Conservation (phyloP, 164 flowering plant genomes). For the Nelumbo lutea region DNA sequence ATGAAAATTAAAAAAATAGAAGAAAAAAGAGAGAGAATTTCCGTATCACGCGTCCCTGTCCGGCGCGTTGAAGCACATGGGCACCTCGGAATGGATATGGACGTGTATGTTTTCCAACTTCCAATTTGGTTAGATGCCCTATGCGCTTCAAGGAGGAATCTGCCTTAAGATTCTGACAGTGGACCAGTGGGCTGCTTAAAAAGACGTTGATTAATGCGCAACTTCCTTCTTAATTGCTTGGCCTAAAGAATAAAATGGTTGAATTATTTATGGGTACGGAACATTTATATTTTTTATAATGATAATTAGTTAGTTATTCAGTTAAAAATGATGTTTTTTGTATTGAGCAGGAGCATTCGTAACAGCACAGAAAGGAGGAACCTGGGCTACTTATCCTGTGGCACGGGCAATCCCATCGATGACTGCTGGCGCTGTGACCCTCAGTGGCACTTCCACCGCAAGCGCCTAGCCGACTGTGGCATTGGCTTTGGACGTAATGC, state of each 20-base stretch:
- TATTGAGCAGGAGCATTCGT: constrained; percentile 44
- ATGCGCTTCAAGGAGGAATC: no score
- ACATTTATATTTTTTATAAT: background rate
- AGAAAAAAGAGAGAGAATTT: background rate
- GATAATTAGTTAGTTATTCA: background rate
- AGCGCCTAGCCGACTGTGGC: constrained; percentile 91
- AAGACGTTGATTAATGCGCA: no score
- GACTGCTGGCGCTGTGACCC: constrained; percentile 88
- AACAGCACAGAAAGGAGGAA: constrained; percentile 77
- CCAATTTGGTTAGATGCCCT: no score
- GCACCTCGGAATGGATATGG: no score
- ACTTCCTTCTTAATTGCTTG: no score
- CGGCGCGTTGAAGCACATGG: background rate
- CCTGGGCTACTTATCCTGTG: constrained; percentile 69
- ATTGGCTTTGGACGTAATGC: constrained; percentile 95
- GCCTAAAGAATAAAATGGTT: no score
- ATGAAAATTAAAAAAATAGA: no score
- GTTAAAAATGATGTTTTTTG: background rate
- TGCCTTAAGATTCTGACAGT: no score
- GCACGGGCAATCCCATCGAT: constrained; percentile 85
- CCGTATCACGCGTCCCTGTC: constrained; percentile 4
- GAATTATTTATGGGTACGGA: background rate
- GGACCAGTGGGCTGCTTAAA: no score
- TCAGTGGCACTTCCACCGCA: constrained; percentile 70
- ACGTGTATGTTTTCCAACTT: no score